Evolutionary conservation across 805 yeast species (phyloP), one percentile per base, ranked within the genome.

Genomic region (Starmera dryadoides): DNA sequence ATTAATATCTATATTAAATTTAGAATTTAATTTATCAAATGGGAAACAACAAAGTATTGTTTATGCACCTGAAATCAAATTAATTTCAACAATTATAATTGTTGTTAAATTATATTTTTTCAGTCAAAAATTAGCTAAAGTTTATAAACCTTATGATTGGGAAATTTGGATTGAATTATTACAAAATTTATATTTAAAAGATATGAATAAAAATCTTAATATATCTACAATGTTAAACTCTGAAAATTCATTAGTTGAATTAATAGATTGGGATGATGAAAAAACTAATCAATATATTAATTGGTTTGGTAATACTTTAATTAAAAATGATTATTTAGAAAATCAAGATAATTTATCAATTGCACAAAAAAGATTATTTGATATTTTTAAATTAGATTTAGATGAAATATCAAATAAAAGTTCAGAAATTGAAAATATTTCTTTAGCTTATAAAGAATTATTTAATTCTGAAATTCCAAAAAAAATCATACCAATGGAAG

Each of bases 261-360:
- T 79, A 4, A 36, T 66, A 10, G 53, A 57, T 12, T 77, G 86
- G 81, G 59, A 66, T 32, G 68, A 69, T n/a, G 49, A 51, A 2
- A 62, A 71, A 40, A 63, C 69, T 3, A 64, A 64, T 4, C 55
- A 63, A 21, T 82, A 77, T 53, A 53, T 79, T 21, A 60, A 68
- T 18, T 75, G 82, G 77, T 65, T 73, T 37, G 59, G 65, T 37
- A 63, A 63, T 9, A 55, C 54, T 30, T 36, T 66, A 12, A 46
- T 63, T 3, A 47, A 52, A 22, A 42, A 46, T 4, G 34, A 39
- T 7, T 47, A 62, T 56, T 56, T 59, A 16, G 56, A 56, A 36
- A 51, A 63, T 3, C 36, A 44, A 2, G 45, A 46, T 3, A 42
- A 34, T 15, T 21, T 41, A 2, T 25, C 45, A 2, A 35, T 54